These are phyloP conservation scores for Cordia subcordata DNA, from an alignment of 257 asterid species.

Conservation along the genomic window DNA sequence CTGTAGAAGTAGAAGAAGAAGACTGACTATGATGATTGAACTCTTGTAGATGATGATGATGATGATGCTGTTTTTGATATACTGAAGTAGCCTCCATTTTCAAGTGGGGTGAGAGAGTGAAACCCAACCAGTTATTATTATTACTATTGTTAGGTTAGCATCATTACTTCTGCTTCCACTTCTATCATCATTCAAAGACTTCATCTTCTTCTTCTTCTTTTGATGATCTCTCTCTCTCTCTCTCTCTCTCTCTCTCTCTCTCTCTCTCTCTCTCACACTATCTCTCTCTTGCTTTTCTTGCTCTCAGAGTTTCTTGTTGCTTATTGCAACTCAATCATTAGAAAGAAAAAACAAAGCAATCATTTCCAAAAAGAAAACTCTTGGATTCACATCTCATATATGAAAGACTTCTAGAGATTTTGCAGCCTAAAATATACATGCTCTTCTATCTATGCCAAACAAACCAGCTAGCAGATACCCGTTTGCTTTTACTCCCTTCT, in stretches of 20 bases:
- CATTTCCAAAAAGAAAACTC: slow-evolving; percentile 35
- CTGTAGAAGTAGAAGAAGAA: slow-evolving; percentile 8
- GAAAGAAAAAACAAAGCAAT: slow-evolving; percentile 38
- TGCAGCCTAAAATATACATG: slow-evolving; percentile 20
- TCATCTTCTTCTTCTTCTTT: slow-evolving; percentile 38
- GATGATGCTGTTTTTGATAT: slow-evolving; percentile 1
- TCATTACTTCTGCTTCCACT: slow-evolving; percentile 10
- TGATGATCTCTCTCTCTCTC: too few species aligned
- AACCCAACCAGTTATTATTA: slow-evolving; percentile 69
- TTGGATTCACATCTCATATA: neutral
- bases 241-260: too few species aligned
- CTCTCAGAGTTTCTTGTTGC: slow-evolving; percentile 5
- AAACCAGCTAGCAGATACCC: neutral
- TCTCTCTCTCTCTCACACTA: too few species aligned
- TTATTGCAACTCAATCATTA: slow-evolving; percentile 58
- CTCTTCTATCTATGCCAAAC: too few species aligned
- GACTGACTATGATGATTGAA: slow-evolving; percentile 16
- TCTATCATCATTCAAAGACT: slow-evolving; percentile 34
- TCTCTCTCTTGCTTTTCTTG: too few species aligned
- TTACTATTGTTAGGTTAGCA: too few species aligned
- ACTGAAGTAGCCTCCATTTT: slow-evolving; percentile 52
- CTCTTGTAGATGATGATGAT: slow-evolving; percentile 2
- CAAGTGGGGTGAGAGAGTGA: slow-evolving; percentile 77
- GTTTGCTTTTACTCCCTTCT: neutral
- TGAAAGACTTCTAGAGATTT: slow-evolving; percentile 1